Percentiles rank a stretch among this genome's conserved stretches.
phyloP scores from a whole-genome alignment of 257 asterid species.

The Vinca minor region DNA sequence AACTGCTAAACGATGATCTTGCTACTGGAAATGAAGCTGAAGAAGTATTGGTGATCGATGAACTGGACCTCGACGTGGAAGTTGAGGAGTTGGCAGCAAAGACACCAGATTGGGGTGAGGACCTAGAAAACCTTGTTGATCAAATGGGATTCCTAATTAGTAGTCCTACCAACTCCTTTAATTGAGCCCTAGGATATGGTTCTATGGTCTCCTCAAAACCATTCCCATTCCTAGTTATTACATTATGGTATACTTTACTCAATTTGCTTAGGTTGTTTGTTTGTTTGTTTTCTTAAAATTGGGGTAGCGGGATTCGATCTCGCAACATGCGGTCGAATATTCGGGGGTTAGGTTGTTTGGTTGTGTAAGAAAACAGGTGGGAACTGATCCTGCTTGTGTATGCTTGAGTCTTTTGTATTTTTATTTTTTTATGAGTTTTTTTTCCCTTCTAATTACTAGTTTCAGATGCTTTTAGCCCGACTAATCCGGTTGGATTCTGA shows the following conservation, averaged over 20 bases:
- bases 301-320: neutral
- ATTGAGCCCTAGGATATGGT: neutral
- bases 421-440: neutral
- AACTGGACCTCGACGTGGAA: slow-evolving; percentile 28
- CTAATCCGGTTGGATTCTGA: no score
- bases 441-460: no score
- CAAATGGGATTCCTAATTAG: slow-evolving; percentile 20
- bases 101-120: slow-evolving; percentile 65
- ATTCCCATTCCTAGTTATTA: neutral
- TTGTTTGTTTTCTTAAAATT: neutral
- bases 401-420: slow-evolving; percentile 7
- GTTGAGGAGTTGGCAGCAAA: slow-evolving; percentile 54
- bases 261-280: neutral
- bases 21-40: slow-evolving; percentile 26
- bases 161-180: neutral
- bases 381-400: slow-evolving; percentile 9
- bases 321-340: neutral
- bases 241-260: neutral
- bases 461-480: no score
- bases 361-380: slow-evolving; percentile 14
- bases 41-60: slow-evolving; percentile 27
- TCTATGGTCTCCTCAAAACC: slow-evolving; percentile 4
- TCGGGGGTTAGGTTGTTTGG: slow-evolving; percentile 5
- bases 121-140: slow-evolving; percentile 29
- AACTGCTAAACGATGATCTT: slow-evolving; percentile 40